Conservation (phyloP, 2,329 filamentous ascomycete genomes). For the Diaporthe ampelina region DNA sequence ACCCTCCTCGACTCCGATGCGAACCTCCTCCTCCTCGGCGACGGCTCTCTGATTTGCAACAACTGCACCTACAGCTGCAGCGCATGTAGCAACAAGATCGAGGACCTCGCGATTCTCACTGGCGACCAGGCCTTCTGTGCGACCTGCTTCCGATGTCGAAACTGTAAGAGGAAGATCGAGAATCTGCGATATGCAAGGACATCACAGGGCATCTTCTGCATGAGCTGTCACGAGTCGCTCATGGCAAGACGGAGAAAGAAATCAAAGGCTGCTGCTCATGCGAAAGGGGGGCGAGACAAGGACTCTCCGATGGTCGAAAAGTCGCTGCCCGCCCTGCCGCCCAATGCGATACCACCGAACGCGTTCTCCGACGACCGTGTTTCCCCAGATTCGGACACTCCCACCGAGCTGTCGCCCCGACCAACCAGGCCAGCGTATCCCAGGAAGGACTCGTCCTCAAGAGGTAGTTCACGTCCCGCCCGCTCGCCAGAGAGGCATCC, state of each 20-base stretch:
- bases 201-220: slow-evolving; percentile 98
- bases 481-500: slow-evolving; percentile 67
- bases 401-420: slow-evolving; percentile 77
- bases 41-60: slow-evolving; percentile 98
- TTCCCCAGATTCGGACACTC: slow-evolving; percentile 74
- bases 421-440: slow-evolving; percentile 64
- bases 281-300: slow-evolving; percentile 71
- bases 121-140: slow-evolving; percentile 98
- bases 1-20: slow-evolving; percentile 98
- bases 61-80: slow-evolving; percentile 99
- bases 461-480: slow-evolving; percentile 65
- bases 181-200: slow-evolving; percentile 97
- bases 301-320: slow-evolving; percentile 85
- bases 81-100: slow-evolving; percentile 97
- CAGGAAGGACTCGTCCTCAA: slow-evolving; percentile 68
- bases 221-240: slow-evolving; percentile 97
- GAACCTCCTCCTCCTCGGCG: slow-evolving; percentile 95
- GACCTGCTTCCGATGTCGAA: slow-evolving; percentile 95
- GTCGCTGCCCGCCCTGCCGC: slow-evolving; percentile 90
- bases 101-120: slow-evolving; percentile 96
- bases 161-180: slow-evolving; percentile 99
- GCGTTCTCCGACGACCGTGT: slow-evolving; percentile 73
- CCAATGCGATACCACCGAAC: slow-evolving; percentile 75
- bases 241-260: slow-evolving; percentile 95
- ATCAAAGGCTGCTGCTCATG: slow-evolving; percentile 75